Evolutionary conservation across 805 yeast genomes (phyloP).

Genomic region (Metschnikowia chrysomelidarum): DNA sequence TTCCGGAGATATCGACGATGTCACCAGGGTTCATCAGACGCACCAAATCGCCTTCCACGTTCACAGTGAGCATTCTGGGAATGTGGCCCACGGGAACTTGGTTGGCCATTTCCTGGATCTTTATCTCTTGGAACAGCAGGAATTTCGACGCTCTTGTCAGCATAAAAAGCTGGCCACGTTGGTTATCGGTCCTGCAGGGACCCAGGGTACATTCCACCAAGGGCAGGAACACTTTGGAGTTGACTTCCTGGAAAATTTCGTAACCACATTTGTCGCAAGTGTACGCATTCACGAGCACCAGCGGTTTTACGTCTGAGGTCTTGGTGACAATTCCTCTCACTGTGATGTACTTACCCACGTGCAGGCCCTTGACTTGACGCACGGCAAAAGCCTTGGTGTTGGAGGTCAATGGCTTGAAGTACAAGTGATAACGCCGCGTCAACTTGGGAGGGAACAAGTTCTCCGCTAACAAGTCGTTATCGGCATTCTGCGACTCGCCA

Average conservation of each 20-base stretch:
- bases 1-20: slow-evolving; percentile 88
- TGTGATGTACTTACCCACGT: slow-evolving; percentile 83
- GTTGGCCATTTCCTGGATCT: slow-evolving; percentile 88
- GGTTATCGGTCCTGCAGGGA: slow-evolving; percentile 73
- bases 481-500: slow-evolving; percentile 15
- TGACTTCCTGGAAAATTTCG: slow-evolving; percentile 95
- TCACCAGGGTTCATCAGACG: slow-evolving; percentile 92
- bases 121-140: slow-evolving; percentile 91
- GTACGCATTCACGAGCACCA: slow-evolving; percentile 87
- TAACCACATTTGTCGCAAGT: slow-evolving; percentile 97
- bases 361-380: slow-evolving; percentile 81
- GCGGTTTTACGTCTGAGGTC: slow-evolving; percentile 94
- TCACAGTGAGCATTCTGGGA: slow-evolving; percentile 82
- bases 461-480: slow-evolving; percentile 21
- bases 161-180: slow-evolving; percentile 86
- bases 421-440: slow-evolving; percentile 81
- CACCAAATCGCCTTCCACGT: slow-evolving; percentile 89
- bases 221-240: slow-evolving; percentile 82
- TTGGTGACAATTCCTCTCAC: slow-evolving; percentile 93
- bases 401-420: slow-evolving; percentile 74
- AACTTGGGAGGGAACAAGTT: slow-evolving; percentile 80
- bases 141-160: slow-evolving; percentile 96
- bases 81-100: slow-evolving; percentile 99
- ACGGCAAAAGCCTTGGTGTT: slow-evolving; percentile 70
- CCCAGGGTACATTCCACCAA: slow-evolving; percentile 79